Evolutionary conservation across 1,284 basidiomycete genomes (phyloP).

Genomic region (Boletellus deceptivus): DNA sequence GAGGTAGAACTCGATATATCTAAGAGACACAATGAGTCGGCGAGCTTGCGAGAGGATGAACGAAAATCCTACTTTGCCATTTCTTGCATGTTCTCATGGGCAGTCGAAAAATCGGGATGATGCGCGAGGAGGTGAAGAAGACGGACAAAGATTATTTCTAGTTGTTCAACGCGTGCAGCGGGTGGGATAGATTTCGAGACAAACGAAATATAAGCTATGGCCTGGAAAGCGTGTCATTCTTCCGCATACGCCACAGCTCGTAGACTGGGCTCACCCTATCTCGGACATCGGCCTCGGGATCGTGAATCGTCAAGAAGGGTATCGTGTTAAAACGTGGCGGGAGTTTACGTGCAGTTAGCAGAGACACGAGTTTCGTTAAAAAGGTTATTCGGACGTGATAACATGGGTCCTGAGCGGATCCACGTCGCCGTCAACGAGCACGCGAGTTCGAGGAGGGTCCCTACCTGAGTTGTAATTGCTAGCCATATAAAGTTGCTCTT

Average conservation of each 20-base stretch:
- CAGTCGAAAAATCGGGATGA: slow-evolving; percentile 84
- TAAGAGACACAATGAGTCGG: slow-evolving; percentile 28
- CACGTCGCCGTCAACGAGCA: background rate
- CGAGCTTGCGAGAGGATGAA: background rate
- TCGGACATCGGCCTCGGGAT: slow-evolving; percentile 84
- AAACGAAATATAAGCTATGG: slow-evolving; percentile 54
- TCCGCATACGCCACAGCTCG: background rate
- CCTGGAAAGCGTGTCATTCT: slow-evolving; percentile 37
- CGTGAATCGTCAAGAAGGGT: slow-evolving; percentile 86
- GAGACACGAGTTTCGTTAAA: slow-evolving; percentile 69
- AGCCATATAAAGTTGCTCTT: slow-evolving; percentile 65
- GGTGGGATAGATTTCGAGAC: slow-evolving; percentile 46
- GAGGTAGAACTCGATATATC: slow-evolving; percentile 90
- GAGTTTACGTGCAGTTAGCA: slow-evolving; percentile 63
- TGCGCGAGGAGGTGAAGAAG: slow-evolving; percentile 87
- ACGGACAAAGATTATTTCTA: slow-evolving; percentile 85
- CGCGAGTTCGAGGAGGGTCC: background rate
- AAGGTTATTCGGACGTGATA: slow-evolving; percentile 84
- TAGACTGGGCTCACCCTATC: slow-evolving; percentile 42
- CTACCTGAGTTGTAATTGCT: slow-evolving; percentile 77
- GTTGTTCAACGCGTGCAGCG: slow-evolving; percentile 62
- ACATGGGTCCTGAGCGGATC: slow-evolving; percentile 67
- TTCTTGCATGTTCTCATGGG: slow-evolving; percentile 63
- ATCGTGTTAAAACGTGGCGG: slow-evolving; percentile 78
- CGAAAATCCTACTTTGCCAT: slow-evolving; percentile 60